A percentile compares a stretch with the other conserved stretches of the same genome.
Conservation (phyloP, 139 green algal genomes). For the Zygnema circumcarinatum region DNA sequence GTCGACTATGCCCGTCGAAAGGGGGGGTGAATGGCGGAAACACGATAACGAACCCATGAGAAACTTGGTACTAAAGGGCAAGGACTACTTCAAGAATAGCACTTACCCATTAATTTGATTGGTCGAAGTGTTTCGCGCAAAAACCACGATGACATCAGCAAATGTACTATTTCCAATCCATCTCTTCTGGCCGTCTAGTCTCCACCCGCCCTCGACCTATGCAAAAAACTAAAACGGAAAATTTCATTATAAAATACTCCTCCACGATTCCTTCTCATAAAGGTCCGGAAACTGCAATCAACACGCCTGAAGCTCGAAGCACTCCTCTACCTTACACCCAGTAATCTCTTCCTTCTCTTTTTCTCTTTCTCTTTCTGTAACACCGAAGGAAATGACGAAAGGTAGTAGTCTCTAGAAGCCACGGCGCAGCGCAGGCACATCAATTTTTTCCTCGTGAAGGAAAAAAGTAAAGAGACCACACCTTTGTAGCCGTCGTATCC, state of each 20-base stretch:
- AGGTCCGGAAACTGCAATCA: not conserved
- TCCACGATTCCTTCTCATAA: not conserved
- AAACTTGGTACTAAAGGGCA: not conserved
- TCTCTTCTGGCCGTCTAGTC: conserved; percentile 88
- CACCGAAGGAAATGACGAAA: conserved; percentile 4
- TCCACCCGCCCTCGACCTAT: conserved; percentile 79
- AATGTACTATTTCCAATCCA: conserved; percentile 97
- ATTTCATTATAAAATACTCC: conserved; percentile 2
- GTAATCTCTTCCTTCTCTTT: not conserved
- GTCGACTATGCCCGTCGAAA: not conserved
- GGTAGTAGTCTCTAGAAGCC: too few species aligned
- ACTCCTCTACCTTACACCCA: not conserved
- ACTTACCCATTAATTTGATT: conserved; percentile 62
- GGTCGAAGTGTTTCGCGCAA: conserved; percentile 49
- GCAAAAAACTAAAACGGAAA: not conserved
- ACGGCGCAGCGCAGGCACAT: too few species aligned
- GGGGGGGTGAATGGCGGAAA: not conserved
- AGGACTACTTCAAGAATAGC: conserved; percentile 67
- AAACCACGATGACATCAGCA: conserved; percentile 83
- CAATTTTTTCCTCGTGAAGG: too few species aligned
- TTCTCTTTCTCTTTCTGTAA: not conserved
- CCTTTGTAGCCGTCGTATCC: conserved; percentile 76
- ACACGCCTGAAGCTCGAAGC: not conserved
- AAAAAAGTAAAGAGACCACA: conserved; percentile 43
- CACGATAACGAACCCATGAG: not conserved